These are phyloP conservation scores for Heliamphora exappendiculata DNA, from an alignment of 148 eudicot genomes.

Conservation along the genomic window DNA sequence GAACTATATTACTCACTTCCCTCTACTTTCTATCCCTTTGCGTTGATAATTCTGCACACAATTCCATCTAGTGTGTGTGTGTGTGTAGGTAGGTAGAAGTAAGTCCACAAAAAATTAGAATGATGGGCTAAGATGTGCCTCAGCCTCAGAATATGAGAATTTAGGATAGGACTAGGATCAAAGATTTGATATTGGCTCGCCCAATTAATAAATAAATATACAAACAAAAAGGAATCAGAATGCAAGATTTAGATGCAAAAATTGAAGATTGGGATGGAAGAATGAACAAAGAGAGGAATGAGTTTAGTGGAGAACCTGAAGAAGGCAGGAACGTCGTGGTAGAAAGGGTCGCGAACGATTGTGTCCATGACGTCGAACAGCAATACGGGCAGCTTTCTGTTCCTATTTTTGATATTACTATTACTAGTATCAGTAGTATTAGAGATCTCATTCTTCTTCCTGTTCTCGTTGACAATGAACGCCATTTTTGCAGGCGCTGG, in stretches of 20 bases:
- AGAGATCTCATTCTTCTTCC: not conserved
- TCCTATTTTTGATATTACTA: not conserved
- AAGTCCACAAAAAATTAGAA: too few relatives aligned
- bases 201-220: too few relatives aligned
- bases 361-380: constrained; percentile 93
- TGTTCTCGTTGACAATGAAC: not conserved
- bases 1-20: too few relatives aligned
- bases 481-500: not conserved
- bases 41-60: too few relatives aligned
- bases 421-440: not conserved
- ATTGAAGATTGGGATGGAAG: not conserved
- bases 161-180: too few relatives aligned
- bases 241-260: not conserved
- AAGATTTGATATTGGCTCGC: too few relatives aligned
- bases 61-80: too few relatives aligned
- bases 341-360: constrained; percentile 84
- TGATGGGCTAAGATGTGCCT: too few relatives aligned
- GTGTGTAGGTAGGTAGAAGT: too few relatives aligned
- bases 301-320: constrained; percentile 41
- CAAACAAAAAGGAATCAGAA: not conserved
- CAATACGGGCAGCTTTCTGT: constrained; percentile 58
- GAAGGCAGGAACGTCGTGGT: constrained; percentile 65
- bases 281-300: not conserved
- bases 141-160: too few relatives aligned
- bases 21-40: too few relatives aligned